Evolutionary conservation across 2,329 filamentous ascomycete species (phyloP).

Genomic region (Claviceps humidiphila): DNA sequence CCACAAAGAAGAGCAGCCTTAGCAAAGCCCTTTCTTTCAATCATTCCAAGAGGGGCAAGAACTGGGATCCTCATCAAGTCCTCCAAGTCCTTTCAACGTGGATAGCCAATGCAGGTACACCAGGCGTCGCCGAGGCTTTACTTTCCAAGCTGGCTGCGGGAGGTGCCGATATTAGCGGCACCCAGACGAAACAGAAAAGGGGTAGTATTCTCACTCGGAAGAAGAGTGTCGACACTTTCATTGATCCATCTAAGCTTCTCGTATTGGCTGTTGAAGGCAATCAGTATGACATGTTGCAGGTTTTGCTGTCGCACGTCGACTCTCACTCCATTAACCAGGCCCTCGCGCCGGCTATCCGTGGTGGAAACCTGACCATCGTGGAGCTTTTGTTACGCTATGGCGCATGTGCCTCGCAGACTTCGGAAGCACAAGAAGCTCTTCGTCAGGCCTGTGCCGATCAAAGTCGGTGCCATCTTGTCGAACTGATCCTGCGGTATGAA

Average conservation of each 20-base stretch:
- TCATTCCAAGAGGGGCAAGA: slow-evolving; percentile 32
- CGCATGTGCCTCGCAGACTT: slow-evolving; percentile 32
- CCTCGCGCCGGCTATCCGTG: slow-evolving; percentile 34
- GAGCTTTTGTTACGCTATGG: slow-evolving; percentile 38
- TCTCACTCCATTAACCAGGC: slow-evolving; percentile 34
- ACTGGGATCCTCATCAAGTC: slow-evolving; percentile 39
- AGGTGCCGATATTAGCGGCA: slow-evolving; percentile 38
- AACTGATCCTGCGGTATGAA: slow-evolving; percentile 35
- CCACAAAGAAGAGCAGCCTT: slow-evolving; percentile 26
- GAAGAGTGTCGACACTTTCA: slow-evolving; percentile 34
- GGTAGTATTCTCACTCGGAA: slow-evolving; percentile 32
- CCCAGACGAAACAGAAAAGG: slow-evolving; percentile 29
- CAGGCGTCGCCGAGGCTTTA: slow-evolving; percentile 43
- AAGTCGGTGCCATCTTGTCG: slow-evolving; percentile 31
- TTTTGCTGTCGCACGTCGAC: slow-evolving; percentile 41
- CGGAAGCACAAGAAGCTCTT: slow-evolving; percentile 40
- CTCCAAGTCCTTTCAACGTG: slow-evolving; percentile 37
- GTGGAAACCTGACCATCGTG: slow-evolving; percentile 28
- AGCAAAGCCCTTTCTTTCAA: slow-evolving; percentile 24
- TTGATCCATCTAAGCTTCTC: slow-evolving; percentile 36
- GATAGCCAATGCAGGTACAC: slow-evolving; percentile 33
- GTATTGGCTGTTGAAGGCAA: slow-evolving; percentile 36
- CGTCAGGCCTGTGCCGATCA: slow-evolving; percentile 35
- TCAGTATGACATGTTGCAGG: slow-evolving; percentile 38
- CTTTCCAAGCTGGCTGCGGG: slow-evolving; percentile 34